phyloP scores from a whole-genome alignment of 2,329 filamentous ascomycete species.

The Xylaria sp. region DNA sequence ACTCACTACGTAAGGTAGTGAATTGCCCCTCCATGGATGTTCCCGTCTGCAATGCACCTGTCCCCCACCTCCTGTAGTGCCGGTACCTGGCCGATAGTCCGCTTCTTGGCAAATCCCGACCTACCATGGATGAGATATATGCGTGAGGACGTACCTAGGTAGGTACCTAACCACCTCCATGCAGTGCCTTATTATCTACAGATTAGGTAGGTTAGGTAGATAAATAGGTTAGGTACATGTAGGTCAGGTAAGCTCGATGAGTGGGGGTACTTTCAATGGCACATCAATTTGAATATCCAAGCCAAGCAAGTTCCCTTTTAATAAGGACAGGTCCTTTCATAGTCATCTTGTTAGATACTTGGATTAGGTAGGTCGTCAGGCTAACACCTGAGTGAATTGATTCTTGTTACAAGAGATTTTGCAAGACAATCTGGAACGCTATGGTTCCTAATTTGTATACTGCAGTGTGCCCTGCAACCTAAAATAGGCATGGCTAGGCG shows the following conservation, averaged over 20 bases:
- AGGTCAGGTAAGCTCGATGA: background rate
- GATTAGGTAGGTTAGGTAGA: background rate
- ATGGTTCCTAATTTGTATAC: background rate
- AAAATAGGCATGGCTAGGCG: slow-evolving; percentile 17
- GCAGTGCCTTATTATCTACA: background rate
- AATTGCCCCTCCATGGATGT: slow-evolving; percentile 3
- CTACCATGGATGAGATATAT: background rate
- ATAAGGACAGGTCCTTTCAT: background rate
- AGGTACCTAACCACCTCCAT: slow-evolving; percentile 3
- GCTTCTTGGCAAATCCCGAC: slow-evolving; percentile 10
- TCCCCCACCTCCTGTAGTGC: background rate
- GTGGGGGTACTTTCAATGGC: background rate
- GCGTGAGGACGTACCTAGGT: too few species aligned
- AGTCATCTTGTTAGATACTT: background rate
- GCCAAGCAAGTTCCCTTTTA: background rate
- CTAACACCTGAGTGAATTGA: background rate
- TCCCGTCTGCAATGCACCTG: slow-evolving; percentile 21
- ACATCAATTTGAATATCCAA: background rate
- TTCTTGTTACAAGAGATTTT: background rate
- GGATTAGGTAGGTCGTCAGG: background rate
- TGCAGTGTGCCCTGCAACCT: background rate
- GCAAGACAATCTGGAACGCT: background rate
- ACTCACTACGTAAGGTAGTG: background rate
- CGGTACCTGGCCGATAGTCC: background rate
- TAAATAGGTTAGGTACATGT: too few species aligned